phyloP scores from a whole-genome alignment of 2,329 filamentous ascomycete species.

The Beauveria rudraprayagi region DNA sequence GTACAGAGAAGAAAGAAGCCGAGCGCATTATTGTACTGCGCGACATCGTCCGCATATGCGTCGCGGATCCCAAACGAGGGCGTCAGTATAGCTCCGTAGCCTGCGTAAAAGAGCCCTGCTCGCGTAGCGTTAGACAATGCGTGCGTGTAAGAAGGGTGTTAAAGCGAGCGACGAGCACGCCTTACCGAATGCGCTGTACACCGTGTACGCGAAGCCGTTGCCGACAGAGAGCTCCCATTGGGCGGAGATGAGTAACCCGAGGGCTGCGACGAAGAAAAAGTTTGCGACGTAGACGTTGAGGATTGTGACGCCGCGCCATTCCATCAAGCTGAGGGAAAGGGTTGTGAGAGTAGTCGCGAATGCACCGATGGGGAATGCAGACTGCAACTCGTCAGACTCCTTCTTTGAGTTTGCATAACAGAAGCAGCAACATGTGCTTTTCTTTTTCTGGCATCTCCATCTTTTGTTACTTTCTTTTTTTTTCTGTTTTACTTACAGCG shows the following conservation, averaged over 20 bases:
- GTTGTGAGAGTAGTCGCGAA: conserved; percentile 48
- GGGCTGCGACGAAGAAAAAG: conserved; percentile 42
- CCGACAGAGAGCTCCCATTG: conserved; percentile 47
- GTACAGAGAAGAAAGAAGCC: conserved; percentile 20
- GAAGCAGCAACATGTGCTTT: neutral
- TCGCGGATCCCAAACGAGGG: conserved; percentile 19
- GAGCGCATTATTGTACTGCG: conserved; percentile 20
- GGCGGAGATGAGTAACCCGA: conserved; percentile 45
- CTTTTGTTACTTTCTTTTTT: neutral
- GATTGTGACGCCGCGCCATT: conserved; percentile 41
- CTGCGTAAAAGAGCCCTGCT: conserved; percentile 20
- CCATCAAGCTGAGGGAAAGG: conserved; percentile 46
- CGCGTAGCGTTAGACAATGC: neutral
- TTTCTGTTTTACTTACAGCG: neutral
- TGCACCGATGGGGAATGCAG: conserved; percentile 41
- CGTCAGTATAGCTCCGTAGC: conserved; percentile 19
- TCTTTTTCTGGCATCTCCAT: neutral
- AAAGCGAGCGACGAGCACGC: neutral
- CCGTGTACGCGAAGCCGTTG: conserved; percentile 45
- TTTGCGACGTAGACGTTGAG: conserved; percentile 46
- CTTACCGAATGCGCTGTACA: conserved; percentile 44
- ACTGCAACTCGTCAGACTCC: conserved; percentile 20
- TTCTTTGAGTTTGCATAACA: neutral
- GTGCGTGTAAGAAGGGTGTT: neutral
- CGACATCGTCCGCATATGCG: conserved; percentile 18